Base-by-base conservation (phyloP, 768 basidiomycete genomes). In the Coprinopsis marcescibilis region DNA sequence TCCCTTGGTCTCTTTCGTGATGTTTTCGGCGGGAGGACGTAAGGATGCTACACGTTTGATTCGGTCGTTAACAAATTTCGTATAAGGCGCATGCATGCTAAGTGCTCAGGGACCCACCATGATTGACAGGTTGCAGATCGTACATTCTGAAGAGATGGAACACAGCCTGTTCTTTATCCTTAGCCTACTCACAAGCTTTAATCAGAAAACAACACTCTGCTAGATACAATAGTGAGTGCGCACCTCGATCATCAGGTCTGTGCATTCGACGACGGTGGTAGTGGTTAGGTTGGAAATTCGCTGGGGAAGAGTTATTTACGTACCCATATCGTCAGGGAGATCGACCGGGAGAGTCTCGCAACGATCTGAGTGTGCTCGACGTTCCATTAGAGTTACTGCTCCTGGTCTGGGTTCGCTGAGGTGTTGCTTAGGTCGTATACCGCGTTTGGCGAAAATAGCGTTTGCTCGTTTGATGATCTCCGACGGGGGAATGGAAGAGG, bases 101-200 rank as follows among this genome's bases (percentile, higher is more conserved):
- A 41, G 11, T n/a, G n/a, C n/a, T n/a, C n/a, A n/a, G n/a, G n/a
- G 37, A 35, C 57, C 55, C 33, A 77, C 77, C 80, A 51, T 81
- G 65, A 7, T 73, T 76, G 19, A 89, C 83, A 13, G 80, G 75
- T 34, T 81, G 66, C 3, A 94, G 61, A 37, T 68, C 71, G 55
- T 96, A 95, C 24, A 87, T 81, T 48, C 90, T 63, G 59, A 89
- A 82, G 36, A 95, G 58, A 51, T 94, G 81, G 47, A 96, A 75
- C 4, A 96, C 92, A 1, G 92, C 93, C 60, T 94, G 93, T 61
- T 95, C 93, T 66, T 93, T 89, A 63, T 88, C 89, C 61, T 92
- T 90, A 2, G 89, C 89, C 72, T 73, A 27, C 26, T n/a, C n/a
- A n/a, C n/a, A n/a, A n/a, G n/a, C n/a, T n/a, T n/a, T n/a, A n/a